Base-by-base conservation (phyloP, 257 asterid species). In the Knoxia roxburghii region DNA sequence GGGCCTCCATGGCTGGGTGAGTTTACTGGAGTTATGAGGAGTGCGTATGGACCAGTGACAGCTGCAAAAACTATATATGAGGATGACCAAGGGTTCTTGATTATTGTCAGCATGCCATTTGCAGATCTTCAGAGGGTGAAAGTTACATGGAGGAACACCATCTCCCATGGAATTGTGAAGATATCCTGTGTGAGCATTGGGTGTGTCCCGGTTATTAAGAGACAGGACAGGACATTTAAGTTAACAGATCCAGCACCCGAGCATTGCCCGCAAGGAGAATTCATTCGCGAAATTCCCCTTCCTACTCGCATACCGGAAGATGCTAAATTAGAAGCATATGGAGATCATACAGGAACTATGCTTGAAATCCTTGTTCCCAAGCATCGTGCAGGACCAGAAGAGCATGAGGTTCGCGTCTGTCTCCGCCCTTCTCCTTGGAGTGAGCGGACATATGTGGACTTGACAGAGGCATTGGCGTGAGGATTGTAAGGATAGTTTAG, bases 391-490 rank as follows among this genome's bases (percentile, higher is more conserved):
- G 86, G 81, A 73, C 83, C 83, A 18, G 86, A 81, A 65, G 83
- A 78, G 64, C 86, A 78, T 8, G 83, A 81, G 62, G 86, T 81
- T 35, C 78, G 48, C 9, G 86, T 81, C 61, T 81, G 86, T 55
- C 86, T 81, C n/a, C 83, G 81, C 67, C 81, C 86, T 48, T 78
- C 86, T 46, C 79, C 86, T 64, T 78, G 79, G 79, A 73, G 81
- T 7, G 80, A 74, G 62, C 81, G 76, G 29, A 62, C 81, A 18
- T 78, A 71, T 29, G 79, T 78, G 30, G 79, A 74, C 61, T 58
- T 80, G 65, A 74, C 80, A 58, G 79, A 75, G 52, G 73, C 81
- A 21, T 26, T 78, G 79, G 73, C 74, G 61, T 77, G 76, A 77
- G 26, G 60, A 58, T 56, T 57, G 76, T 53, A 41, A 72, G 55